A percentile compares a stretch with the other conserved stretches of the same genome.
Conservation (phyloP, 1,284 basidiomycete genomes). For the Thecaphora thlaspeos region DNA sequence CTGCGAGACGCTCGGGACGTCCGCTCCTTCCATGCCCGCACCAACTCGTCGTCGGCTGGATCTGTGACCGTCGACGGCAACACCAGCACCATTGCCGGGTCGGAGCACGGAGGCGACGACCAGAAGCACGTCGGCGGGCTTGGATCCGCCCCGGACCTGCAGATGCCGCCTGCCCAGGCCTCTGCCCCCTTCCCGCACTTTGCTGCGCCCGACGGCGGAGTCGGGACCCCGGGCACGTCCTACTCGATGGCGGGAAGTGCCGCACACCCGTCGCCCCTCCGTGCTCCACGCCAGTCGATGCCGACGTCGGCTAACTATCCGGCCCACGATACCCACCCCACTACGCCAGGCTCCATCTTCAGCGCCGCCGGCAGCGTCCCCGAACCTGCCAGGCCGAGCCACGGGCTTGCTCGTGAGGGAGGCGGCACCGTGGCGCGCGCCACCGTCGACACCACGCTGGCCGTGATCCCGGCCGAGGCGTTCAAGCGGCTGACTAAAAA, state of each 20-base stretch:
- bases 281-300: too few species aligned
- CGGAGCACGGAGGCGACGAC: slow-evolving; percentile 15
- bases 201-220: background rate
- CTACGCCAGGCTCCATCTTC: slow-evolving; percentile 43
- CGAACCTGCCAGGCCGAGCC: slow-evolving; percentile 5
- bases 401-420: slow-evolving; percentile 19
- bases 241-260: slow-evolving; percentile 6
- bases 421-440: slow-evolving; percentile 72
- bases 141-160: slow-evolving; percentile 29
- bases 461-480: slow-evolving; percentile 97
- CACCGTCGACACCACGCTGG: slow-evolving; percentile 87
- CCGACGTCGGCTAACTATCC: background rate
- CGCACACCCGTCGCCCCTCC: slow-evolving; percentile 3
- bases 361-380: slow-evolving; percentile 29
- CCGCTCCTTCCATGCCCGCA: slow-evolving; percentile 12
- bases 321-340: slow-evolving; percentile 20
- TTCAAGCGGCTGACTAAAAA: slow-evolving; percentile 87
- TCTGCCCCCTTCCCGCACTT: slow-evolving; percentile 43
- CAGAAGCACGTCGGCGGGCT: slow-evolving; percentile 5
- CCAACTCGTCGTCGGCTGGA: slow-evolving; percentile 18
- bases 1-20: slow-evolving; percentile 1
- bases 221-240: slow-evolving; percentile 6
- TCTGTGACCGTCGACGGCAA: slow-evolving; percentile 31
- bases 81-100: slow-evolving; percentile 28
- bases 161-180: slow-evolving; percentile 46